Evolutionary conservation across 805 yeast genomes (phyloP), one percentile per base, ranked within the genome.

Genomic region (Grigorovia yakushimaensis): DNA sequence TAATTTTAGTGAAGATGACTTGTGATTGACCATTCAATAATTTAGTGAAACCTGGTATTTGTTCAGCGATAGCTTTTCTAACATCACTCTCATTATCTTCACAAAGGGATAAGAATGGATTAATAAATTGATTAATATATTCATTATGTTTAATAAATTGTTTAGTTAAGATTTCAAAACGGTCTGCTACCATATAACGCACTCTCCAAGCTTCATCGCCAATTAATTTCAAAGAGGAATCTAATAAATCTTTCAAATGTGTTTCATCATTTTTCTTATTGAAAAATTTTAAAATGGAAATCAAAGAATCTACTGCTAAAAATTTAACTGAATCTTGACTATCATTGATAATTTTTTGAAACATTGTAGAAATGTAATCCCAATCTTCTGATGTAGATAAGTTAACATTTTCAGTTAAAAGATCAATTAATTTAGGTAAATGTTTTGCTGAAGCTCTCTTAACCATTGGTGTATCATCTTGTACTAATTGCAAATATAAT

Each of bases 391-490:
- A 80, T 27, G 69, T 69, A 15, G 74, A 67, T 11, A 66, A 54
- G 17, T 69, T 72, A 48, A 77, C 70, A 21, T 71, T 66, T 43
- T 73, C 73, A 15, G 74, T 70, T 48, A 84, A 73, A 45, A 78
- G 68, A 54, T 81, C 79, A 52, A 91, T 78, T 47, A 91, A 69
- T 36, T 66, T 71, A 2, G 98, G 96, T 55, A 93, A 74, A 59
- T 84, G 78, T 39, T 79, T 78, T 6, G 95, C 98, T 15, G 97
- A 94, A 9, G 96, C 84, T 62, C 97, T 82, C 67, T 96, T 81
- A 19, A 93, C 98, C 96, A 93, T 88, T 51, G 99, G 98, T 18
- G 95, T 86, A 49, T 93, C 98, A 65, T 93, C 98, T 53, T 76
- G 77, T 43, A 85, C 78, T 55, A 93, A 72, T 54, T 81, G 84